These are phyloP conservation scores for Calonectria honghensis DNA, from an alignment of 2,329 filamentous ascomycete genomes.

Conservation along the genomic window DNA sequence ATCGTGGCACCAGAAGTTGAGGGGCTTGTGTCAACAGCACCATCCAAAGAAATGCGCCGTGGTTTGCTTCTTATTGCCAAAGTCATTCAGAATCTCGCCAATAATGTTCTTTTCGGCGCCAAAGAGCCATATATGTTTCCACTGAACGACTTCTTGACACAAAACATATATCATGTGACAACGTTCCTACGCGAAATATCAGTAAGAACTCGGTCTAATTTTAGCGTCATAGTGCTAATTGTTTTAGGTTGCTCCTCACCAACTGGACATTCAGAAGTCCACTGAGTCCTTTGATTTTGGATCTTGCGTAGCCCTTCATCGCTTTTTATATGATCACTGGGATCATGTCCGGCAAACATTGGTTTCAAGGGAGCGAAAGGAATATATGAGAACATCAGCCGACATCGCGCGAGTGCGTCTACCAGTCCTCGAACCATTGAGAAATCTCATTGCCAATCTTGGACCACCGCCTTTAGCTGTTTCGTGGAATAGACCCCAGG, in stretches of 20 bases:
- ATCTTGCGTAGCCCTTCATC: constrained; percentile 81
- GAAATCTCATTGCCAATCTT: constrained; percentile 78
- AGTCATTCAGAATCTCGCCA: constrained; percentile 82
- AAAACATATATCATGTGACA: constrained; percentile 81
- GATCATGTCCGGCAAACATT: constrained; percentile 81
- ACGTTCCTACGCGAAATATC: constrained; percentile 81
- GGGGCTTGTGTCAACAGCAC: constrained; percentile 75
- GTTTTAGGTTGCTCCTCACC: constrained; percentile 68
- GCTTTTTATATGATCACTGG: constrained; percentile 83
- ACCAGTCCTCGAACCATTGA: constrained; percentile 75
- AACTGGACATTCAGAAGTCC: constrained; percentile 62
- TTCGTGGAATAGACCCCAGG: constrained; percentile 80
- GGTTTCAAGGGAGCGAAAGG: constrained; percentile 75
- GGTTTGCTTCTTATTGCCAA: constrained; percentile 82
- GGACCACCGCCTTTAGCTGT: constrained; percentile 81
- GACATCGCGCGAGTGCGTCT: constrained; percentile 72
- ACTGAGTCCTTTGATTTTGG: constrained; percentile 80
- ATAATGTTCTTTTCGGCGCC: constrained; percentile 82
- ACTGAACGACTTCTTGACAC: constrained; percentile 80
- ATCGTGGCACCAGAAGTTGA: constrained; percentile 82
- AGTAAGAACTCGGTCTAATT: constrained; percentile 62
- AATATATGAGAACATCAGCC: constrained; percentile 72
- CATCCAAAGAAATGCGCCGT: constrained; percentile 81
- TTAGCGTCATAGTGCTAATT: neutral
- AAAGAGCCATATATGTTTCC: constrained; percentile 85